phyloP scores from a whole-genome alignment of 768 basidiomycete genomes.

The Lactarius hengduanensis region DNA sequence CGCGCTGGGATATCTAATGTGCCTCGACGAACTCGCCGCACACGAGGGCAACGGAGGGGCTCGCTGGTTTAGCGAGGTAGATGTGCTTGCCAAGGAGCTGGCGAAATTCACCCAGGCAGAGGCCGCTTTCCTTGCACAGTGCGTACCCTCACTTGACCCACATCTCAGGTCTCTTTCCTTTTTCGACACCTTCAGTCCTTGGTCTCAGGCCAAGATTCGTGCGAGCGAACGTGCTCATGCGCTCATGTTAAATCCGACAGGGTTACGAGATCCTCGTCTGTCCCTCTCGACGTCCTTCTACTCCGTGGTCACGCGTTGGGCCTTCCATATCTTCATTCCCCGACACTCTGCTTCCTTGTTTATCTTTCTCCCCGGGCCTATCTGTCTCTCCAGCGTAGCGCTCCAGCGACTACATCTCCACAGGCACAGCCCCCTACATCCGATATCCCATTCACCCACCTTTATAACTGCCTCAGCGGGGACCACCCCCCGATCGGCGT shows the following conservation, averaged over 20 bases:
- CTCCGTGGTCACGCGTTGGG: slow-evolving; percentile 64
- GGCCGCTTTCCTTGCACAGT: slow-evolving; percentile 54
- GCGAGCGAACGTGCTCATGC: not conserved
- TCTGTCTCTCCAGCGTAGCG: slow-evolving; percentile 53
- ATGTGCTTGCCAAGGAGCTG: slow-evolving; percentile 49
- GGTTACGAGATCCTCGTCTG: slow-evolving; percentile 33
- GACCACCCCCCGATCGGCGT: slow-evolving; percentile 45
- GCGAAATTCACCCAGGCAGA: slow-evolving; percentile 54
- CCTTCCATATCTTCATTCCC: slow-evolving; percentile 65
- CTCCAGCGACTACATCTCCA: slow-evolving; percentile 32
- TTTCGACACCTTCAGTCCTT: slow-evolving; percentile 27
- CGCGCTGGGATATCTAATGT: slow-evolving; percentile 66
- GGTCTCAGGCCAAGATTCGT: not conserved
- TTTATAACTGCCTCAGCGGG: slow-evolving; percentile 46
- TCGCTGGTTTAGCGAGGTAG: slow-evolving; percentile 72
- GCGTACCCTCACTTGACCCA: slow-evolving; percentile 23
- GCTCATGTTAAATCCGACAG: slow-evolving; percentile 14
- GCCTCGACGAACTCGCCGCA: slow-evolving; percentile 65
- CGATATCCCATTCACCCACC: slow-evolving; percentile 52
- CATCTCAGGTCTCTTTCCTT: slow-evolving; percentile 14
- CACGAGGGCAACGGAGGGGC: slow-evolving; percentile 61
- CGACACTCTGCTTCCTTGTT: slow-evolving; percentile 70
- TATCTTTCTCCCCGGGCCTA: slow-evolving; percentile 70
- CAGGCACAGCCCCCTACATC: slow-evolving; percentile 33
- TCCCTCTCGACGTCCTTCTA: slow-evolving; percentile 72